Conservation (phyloP, 2,329 filamentous ascomycete species). For the Aspergillus fumigatiaffinis region DNA sequence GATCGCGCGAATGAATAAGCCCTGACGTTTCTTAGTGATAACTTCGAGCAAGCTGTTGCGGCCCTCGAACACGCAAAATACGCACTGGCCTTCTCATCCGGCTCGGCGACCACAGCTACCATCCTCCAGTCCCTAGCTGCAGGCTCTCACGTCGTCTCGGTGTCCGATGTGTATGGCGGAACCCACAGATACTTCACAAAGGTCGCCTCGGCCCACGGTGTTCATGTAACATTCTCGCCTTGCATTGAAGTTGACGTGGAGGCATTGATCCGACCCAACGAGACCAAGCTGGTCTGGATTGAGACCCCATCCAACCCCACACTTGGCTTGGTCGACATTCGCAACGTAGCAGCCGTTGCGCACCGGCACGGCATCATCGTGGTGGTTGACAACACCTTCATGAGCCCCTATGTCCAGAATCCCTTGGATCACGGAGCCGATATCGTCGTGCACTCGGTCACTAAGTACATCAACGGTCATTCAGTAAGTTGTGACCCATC, state of each 20-base stretch:
- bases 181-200: constrained; percentile 99
- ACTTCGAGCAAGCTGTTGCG: constrained; percentile 89
- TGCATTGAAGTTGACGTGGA: constrained; percentile 85
- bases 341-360: constrained; percentile 74
- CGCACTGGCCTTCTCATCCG: constrained; percentile 90
- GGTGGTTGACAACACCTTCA: constrained; percentile 99
- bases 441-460: constrained; percentile 94
- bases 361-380: constrained; percentile 87
- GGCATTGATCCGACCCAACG: constrained; percentile 70
- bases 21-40: constrained; percentile 53
- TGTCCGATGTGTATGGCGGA: constrained; percentile 96
- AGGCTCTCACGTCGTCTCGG: constrained; percentile 90
- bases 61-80: constrained; percentile 89
- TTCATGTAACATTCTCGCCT: constrained; percentile 90
- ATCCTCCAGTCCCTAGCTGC: constrained; percentile 89
- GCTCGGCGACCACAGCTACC: constrained; percentile 87
- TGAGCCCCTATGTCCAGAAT: constrained; percentile 95
- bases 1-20: not conserved
- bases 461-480: constrained; percentile 99
- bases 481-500: constrained; percentile 38
- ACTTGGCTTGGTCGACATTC: constrained; percentile 86
- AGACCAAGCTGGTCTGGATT: constrained; percentile 96
- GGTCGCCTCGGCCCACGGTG: constrained; percentile 89
- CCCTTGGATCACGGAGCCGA: constrained; percentile 92
- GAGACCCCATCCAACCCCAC: constrained; percentile 95